Evolutionary conservation across 2,329 filamentous ascomycete species (phyloP).

Genomic region (Aspergillus brasiliensis): DNA sequence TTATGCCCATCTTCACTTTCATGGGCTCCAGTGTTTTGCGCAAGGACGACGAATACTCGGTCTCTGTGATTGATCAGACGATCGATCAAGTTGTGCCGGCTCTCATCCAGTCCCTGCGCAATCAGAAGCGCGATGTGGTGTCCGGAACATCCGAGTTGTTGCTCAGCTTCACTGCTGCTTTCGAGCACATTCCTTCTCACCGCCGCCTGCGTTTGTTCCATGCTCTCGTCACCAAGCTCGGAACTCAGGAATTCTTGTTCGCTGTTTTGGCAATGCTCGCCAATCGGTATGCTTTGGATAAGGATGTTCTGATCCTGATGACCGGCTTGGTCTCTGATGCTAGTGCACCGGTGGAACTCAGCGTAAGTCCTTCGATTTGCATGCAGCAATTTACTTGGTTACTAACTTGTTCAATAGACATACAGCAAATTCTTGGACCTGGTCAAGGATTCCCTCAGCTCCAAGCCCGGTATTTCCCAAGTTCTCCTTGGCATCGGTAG

Average conservation of each 20-base stretch:
- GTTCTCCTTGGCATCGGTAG: slow-evolving; percentile 66
- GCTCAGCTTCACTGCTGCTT: slow-evolving; percentile 94
- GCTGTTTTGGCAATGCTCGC: slow-evolving; percentile 85
- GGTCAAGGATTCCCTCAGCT: slow-evolving; percentile 71
- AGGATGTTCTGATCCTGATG: slow-evolving; percentile 73
- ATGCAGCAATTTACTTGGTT: background rate
- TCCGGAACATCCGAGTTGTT: slow-evolving; percentile 84
- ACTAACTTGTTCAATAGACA: slow-evolving; percentile 53
- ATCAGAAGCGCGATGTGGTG: slow-evolving; percentile 73
- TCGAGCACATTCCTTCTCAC: slow-evolving; percentile 91
- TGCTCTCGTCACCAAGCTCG: slow-evolving; percentile 81
- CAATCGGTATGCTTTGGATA: slow-evolving; percentile 81
- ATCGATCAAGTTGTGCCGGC: slow-evolving; percentile 93
- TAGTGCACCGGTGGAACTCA: slow-evolving; percentile 71
- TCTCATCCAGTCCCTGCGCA: slow-evolving; percentile 79
- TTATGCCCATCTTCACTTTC: slow-evolving; percentile 99
- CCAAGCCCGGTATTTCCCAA: slow-evolving; percentile 73
- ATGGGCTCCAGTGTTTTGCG: slow-evolving; percentile 90
- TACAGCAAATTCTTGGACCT: slow-evolving; percentile 76
- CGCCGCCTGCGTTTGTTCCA: slow-evolving; percentile 80
- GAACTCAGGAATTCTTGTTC: slow-evolving; percentile 82
- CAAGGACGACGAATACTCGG: slow-evolving; percentile 95
- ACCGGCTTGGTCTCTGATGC: slow-evolving; percentile 74
- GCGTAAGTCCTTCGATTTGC: slow-evolving; percentile 30
- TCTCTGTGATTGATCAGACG: slow-evolving; percentile 90